Evolutionary conservation across 345 rosid species (phyloP), one percentile per base, ranked within the genome.

Genomic region (Acer negundo): DNA sequence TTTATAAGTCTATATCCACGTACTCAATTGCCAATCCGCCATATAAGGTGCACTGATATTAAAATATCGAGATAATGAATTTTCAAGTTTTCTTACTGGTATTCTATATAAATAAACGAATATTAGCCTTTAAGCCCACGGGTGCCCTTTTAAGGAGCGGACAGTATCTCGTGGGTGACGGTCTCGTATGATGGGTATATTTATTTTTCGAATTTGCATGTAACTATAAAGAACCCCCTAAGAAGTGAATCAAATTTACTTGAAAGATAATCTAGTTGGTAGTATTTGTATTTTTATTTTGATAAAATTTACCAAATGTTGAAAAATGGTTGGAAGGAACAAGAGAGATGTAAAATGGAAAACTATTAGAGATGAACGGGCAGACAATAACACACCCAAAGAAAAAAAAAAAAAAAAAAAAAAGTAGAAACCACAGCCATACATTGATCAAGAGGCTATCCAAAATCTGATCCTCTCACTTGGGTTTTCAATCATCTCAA

Each of bases 391-490:
- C 59, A 68, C 70, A 7, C 3, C 9, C 51, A 12, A 19, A 31
- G 0, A 28, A 28, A n/a, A n/a, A n/a, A 26, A 26, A 26, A 26
- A 26, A 26, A 28, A 28, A 1, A 28, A 28, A 28, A 28, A 4
- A 73, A 70, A 74, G 69, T 72, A 81, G 44, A 69, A 85, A 86
- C 72, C 81, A 80, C 77, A 85, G 75, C 91, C 93, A 88, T 83
- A 81, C 87, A 51, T 67, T 86, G 75, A 78, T 82, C n/a, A 76
- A 79, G 84, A 89, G 85, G 87, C 97, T 95, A 95, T 95, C 97
- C 91, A 83, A 28, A 89, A 89, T 92, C 97, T 90, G 81, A 95
- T 93, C 97, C 90, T 86, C 85, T 86, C 84, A 75, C 86, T 49
- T 80, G 63, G 23, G 24, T 22, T 59, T 16, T 59, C 63, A 59